phyloP scores from a whole-genome alignment of 371 early-diverging fungal species.

The Mortierella sp. region DNA sequence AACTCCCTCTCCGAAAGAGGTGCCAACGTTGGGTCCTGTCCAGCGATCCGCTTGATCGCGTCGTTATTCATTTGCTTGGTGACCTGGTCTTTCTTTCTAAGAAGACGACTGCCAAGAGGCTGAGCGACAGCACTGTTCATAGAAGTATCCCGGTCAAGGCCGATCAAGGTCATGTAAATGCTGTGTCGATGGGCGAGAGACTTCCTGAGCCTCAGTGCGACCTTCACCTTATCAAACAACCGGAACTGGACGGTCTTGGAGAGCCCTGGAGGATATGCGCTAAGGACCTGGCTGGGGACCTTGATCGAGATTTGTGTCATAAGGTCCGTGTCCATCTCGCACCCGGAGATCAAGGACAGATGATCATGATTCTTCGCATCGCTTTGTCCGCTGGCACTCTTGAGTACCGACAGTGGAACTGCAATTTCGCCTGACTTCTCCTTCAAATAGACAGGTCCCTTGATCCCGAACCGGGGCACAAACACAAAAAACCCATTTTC shows the following conservation, averaged over 20 bases:
- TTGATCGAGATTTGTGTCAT: conserved; percentile 40
- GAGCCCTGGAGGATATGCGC: conserved; percentile 1
- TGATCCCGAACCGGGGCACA: conserved; percentile 77
- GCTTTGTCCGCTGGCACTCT: background rate
- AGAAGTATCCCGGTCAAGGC: conserved; percentile 48
- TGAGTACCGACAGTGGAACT: conserved; percentile 69
- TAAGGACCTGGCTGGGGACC: conserved; percentile 16
- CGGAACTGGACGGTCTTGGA: conserved; percentile 59
- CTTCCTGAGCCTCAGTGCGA: conserved; percentile 65
- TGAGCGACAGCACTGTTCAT: background rate
- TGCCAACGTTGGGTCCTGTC: conserved; percentile 23
- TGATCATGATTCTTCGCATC: conserved; percentile 8
- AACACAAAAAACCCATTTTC: conserved; percentile 80
- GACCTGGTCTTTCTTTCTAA: conserved; percentile 9
- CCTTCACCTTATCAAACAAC: conserved; percentile 70
- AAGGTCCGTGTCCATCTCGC: conserved; percentile 50
- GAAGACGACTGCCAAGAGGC: background rate
- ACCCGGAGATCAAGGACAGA: conserved; percentile 21
- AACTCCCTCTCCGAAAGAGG: conserved; percentile 29
- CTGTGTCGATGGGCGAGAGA: conserved; percentile 72
- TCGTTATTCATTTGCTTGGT: conserved; percentile 19
- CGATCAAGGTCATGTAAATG: conserved; percentile 69
- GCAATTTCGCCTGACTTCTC: conserved; percentile 65
- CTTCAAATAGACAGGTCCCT: conserved; percentile 74
- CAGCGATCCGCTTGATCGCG: conserved; percentile 25